A percentile compares a stretch with the other conserved stretches of the same genome.
These are phyloP conservation scores for Alopecurus myosuroides DNA, from an alignment of 176 grass and related monocot species.

Conservation along the genomic window DNA sequence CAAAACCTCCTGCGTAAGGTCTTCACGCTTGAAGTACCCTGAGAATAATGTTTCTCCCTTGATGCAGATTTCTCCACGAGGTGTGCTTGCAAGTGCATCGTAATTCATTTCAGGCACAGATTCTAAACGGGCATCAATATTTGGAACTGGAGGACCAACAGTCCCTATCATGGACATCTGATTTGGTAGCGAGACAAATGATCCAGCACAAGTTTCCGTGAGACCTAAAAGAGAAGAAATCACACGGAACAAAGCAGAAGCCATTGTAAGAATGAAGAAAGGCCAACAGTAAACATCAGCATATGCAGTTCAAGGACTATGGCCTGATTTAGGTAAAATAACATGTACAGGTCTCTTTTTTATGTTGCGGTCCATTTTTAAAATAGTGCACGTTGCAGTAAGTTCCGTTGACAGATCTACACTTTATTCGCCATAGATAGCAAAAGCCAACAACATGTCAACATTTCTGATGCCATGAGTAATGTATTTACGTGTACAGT, in stretches of 20 bases:
- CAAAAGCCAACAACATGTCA: neutral
- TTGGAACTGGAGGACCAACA: slow-evolving; percentile 80
- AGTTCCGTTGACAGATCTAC: neutral
- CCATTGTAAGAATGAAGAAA: slow-evolving; percentile 12
- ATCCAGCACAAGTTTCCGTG: slow-evolving; percentile 80
- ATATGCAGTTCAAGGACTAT: neutral
- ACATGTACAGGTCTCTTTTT: neutral
- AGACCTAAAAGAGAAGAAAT: slow-evolving; percentile 49
- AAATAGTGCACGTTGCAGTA: neutral
- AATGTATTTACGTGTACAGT: neutral
- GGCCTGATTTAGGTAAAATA: slow-evolving; percentile 14
- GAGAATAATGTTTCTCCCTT: slow-evolving; percentile 74
- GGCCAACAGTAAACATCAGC: neutral
- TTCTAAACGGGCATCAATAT: slow-evolving; percentile 63
- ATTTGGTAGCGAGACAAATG: slow-evolving; percentile 70
- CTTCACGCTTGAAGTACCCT: slow-evolving; percentile 76
- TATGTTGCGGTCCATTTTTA: slow-evolving; percentile 4
- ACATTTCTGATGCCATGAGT: neutral
- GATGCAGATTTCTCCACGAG: slow-evolving; percentile 85
- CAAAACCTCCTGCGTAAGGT: slow-evolving; percentile 78
- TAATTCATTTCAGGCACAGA: slow-evolving; percentile 86
- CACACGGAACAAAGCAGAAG: neutral
- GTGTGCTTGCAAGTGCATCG: slow-evolving; percentile 54
- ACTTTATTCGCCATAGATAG: neutral
- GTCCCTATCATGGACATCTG: slow-evolving; percentile 79